These are phyloP conservation scores for Speleostelium caveatum DNA, from an alignment of 78 protist genomes.

Conservation along the genomic window DNA sequence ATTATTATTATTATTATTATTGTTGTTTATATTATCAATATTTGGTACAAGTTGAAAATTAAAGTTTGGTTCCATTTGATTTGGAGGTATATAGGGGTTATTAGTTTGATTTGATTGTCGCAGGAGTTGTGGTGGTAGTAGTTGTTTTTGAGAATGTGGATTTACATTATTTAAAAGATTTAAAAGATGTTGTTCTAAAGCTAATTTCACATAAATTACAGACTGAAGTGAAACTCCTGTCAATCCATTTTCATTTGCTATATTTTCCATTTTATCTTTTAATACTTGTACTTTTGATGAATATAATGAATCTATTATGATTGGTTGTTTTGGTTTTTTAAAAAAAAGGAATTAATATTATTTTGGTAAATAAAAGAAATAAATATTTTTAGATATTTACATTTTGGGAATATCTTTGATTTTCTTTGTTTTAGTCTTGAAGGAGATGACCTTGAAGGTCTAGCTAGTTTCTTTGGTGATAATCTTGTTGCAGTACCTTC, in stretches of 20 bases:
- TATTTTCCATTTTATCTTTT: slow-evolving; percentile 51
- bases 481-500: background rate
- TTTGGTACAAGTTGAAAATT: background rate
- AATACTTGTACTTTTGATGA: slow-evolving; percentile 28
- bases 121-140: background rate
- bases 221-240: slow-evolving; percentile 43
- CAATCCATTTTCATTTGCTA: slow-evolving; percentile 52
- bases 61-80: slow-evolving; percentile 26
- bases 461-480: background rate
- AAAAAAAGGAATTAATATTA: background rate
- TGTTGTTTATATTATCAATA: background rate
- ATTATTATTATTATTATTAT: background rate
- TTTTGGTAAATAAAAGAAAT: background rate
- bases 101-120: background rate
- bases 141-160: background rate
- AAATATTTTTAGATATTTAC: background rate
- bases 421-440: background rate
- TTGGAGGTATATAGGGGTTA: background rate
- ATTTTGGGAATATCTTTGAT: slow-evolving; percentile 54
- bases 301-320: slow-evolving; percentile 50
- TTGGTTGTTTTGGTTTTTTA: background rate
- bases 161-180: slow-evolving; percentile 14
- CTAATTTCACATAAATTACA: slow-evolving; percentile 50
- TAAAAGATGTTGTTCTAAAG: slow-evolving; percentile 48
- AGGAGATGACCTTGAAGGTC: background rate